Percentiles rank a stretch among this genome's conserved stretches.
Evolutionary conservation across 2,329 filamentous ascomycete species (phyloP).

Genomic region (Diaporthe citri): DNA sequence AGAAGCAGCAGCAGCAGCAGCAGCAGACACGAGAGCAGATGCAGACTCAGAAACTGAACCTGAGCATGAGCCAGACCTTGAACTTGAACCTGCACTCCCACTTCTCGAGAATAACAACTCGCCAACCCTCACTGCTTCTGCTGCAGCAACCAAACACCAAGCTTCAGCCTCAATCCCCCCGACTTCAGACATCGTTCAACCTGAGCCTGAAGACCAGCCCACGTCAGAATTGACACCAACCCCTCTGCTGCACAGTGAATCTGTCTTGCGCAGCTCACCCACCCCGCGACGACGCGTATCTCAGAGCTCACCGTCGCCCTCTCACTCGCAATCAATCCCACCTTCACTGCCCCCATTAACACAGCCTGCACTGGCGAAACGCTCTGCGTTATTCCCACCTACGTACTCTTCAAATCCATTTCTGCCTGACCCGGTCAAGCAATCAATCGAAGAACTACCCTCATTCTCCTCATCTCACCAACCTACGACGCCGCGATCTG

Average conservation of each 20-base stretch:
- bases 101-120: not conserved
- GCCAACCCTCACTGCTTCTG: constrained; percentile 12
- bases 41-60: constrained; percentile 11
- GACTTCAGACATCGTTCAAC: constrained; percentile 24
- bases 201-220: constrained; percentile 23
- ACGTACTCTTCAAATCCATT: constrained; percentile 30
- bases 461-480: constrained; percentile 32
- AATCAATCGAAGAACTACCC: constrained; percentile 36
- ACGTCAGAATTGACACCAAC: constrained; percentile 24
- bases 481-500: constrained; percentile 34
- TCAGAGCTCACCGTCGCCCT: constrained; percentile 25
- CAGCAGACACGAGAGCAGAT: constrained; percentile 11
- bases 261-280: constrained; percentile 25
- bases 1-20: constrained; percentile 1
- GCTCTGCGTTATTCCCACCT: constrained; percentile 24
- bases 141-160: constrained; percentile 17
- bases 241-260: not conserved
- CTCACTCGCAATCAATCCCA: constrained; percentile 28
- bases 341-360: constrained; percentile 1
- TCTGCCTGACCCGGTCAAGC: constrained; percentile 38
- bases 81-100: constrained; percentile 19
- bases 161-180: constrained; percentile 4
- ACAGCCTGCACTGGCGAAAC: constrained; percentile 22
- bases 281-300: constrained; percentile 7
- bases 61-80: constrained; percentile 9